Percentiles rank a stretch among this genome's conserved stretches.
These are phyloP conservation scores for Cercophora sp. DNA, from an alignment of 495 filamentous ascomycete species.

Conservation along the genomic window DNA sequence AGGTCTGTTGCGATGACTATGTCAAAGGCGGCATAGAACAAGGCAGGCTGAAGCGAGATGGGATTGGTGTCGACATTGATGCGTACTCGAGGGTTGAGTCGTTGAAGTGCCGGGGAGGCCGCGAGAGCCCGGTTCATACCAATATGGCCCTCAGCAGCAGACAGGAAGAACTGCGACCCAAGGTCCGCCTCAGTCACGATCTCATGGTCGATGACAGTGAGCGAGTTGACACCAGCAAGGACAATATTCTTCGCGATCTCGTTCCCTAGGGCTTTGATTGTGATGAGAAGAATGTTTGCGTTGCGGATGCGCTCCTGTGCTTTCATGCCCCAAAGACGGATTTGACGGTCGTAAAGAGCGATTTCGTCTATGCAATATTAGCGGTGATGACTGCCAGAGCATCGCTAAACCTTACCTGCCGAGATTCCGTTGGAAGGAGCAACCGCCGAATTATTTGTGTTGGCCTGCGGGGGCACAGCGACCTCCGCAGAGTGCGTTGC, in stretches of 20 bases:
- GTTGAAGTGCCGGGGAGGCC: slow-evolving; percentile 70
- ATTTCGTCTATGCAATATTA: slow-evolving; percentile 85
- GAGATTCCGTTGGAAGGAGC: slow-evolving; percentile 28
- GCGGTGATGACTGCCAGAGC: too few species aligned
- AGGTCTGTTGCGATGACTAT: slow-evolving; percentile 90
- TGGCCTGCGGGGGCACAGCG: too few species aligned
- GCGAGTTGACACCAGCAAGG: slow-evolving; percentile 83
- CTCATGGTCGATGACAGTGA: slow-evolving; percentile 85
- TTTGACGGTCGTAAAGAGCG: slow-evolving; percentile 95
- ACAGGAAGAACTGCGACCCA: slow-evolving; percentile 83
- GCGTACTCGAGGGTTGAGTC: slow-evolving; percentile 85
- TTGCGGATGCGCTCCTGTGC: slow-evolving; percentile 86
- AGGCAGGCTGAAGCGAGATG: slow-evolving; percentile 58
- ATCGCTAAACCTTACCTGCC: slow-evolving; percentile 24
- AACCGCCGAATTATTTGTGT: slow-evolving; percentile 11
- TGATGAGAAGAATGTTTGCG: slow-evolving; percentile 86
- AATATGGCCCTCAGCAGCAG: slow-evolving; percentile 57
- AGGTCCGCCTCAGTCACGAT: slow-evolving; percentile 75
- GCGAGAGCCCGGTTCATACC: slow-evolving; percentile 85
- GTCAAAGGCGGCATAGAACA: slow-evolving; percentile 75
- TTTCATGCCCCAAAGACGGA: slow-evolving; percentile 95
- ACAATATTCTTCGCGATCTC: slow-evolving; percentile 98
- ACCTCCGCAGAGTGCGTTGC: too few species aligned
- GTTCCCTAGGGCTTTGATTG: slow-evolving; percentile 83
- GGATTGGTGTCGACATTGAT: slow-evolving; percentile 64